Base-by-base conservation (phyloP, 192 early-diverging fungal genomes). In the Gryganskiella cystojenkinii region DNA sequence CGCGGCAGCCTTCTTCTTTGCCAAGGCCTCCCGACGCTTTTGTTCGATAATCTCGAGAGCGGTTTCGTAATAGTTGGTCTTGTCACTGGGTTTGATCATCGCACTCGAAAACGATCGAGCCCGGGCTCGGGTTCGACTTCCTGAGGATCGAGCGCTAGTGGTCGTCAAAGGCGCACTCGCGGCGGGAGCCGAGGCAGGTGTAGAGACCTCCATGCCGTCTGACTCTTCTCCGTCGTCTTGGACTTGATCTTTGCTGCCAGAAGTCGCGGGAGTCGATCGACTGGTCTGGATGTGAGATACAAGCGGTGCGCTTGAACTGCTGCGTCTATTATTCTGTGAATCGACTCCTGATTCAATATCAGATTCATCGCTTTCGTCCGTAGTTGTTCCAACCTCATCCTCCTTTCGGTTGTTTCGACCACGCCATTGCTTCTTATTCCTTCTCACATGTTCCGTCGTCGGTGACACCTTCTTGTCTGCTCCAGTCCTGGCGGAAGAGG, bases 61-160 rank as follows among this genome's bases (percentile, higher is more conserved):
- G 4, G 56, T 59, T 24, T 73, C 71, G 30, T 60, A 73, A 47
- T 60, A 73, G 56, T 50, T 56, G 51, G 55, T 71, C 35, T 53
- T 51, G 46, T 42, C 30, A 4, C 45, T 62, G 9, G 25, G 22
- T 28, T 46, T 19, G 34, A 56, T 50, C 51, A 40, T 46, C 25
- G 27, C 35, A 28, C 20, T 65, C 9, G 64, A 65, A 34, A 65
- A 42, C n/a, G 71, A 73, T 30, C 63, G 34, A 15, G 34, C 25
- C 15, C 71, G 46, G 1, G 44, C 56, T 2, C 71, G 54, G 2
- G 53, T 55, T 27, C 55, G 52, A 40, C 64, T 25, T 10, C 25
- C 42, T 10, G 37, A 27, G n/a, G n/a, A n/a, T n/a, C n/a, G n/a
- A n/a, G n/a, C n/a, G n/a, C n/a, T n/a, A n/a, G n/a, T n/a, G n/a